These are phyloP conservation scores for Panus rudis DNA, from an alignment of 768 basidiomycete species.

Conservation along the genomic window DNA sequence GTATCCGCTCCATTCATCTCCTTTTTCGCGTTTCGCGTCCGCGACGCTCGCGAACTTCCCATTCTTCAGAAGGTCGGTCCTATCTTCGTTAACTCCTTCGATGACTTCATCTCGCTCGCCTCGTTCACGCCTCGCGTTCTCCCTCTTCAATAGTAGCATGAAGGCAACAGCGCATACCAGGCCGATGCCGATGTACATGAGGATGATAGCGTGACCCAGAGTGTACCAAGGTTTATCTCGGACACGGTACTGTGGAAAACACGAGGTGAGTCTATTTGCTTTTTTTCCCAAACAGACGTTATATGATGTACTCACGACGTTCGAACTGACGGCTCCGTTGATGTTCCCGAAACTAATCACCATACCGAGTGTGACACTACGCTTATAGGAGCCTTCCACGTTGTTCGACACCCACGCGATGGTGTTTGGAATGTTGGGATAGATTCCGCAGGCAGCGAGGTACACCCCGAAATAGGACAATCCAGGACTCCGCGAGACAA, in stretches of 20 bases:
- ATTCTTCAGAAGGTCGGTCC: conserved; percentile 38
- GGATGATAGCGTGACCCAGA: conserved; percentile 54
- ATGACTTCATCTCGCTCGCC: conserved; percentile 69
- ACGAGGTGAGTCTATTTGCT: background rate
- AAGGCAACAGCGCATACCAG: conserved; percentile 39
- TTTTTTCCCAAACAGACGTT: background rate
- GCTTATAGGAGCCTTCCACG: conserved; percentile 70
- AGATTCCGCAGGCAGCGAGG: conserved; percentile 70
- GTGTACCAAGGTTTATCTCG: conserved; percentile 63
- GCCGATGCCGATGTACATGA: conserved; percentile 67
- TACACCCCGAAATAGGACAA: conserved; percentile 70
- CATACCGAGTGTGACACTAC: conserved; percentile 65
- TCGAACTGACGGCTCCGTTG: conserved; percentile 72
- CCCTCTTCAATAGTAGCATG: conserved; percentile 39
- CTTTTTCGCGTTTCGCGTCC: conserved; percentile 64
- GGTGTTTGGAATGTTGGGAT: conserved; percentile 56
- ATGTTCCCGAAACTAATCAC: conserved; percentile 64
- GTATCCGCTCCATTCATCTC: conserved; percentile 73
- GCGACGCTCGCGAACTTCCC: conserved; percentile 50
- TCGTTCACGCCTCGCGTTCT: conserved; percentile 59
- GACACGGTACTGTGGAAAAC: conserved; percentile 47
- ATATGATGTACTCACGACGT: conserved; percentile 45
- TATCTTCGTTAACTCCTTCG: conserved; percentile 33
- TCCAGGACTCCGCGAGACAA: conserved; percentile 51
- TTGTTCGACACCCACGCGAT: conserved; percentile 61